Percentiles rank a stretch among this genome's conserved stretches.
Conservation (phyloP, 2,329 filamentous ascomycete genomes). For the Penicillium sp. region DNA sequence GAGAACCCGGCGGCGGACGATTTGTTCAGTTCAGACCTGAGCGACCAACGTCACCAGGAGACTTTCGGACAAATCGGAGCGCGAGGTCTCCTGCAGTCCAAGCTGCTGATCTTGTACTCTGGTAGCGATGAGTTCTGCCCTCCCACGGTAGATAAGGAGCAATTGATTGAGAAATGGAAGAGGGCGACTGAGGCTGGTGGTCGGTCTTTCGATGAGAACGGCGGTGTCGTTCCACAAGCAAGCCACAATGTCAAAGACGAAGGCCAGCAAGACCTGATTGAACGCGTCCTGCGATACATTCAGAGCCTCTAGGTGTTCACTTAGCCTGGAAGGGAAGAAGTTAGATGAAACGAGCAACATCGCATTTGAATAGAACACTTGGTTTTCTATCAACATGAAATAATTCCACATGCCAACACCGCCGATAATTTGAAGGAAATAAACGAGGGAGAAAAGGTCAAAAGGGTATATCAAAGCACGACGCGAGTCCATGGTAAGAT, state of each 20-base stretch:
- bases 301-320: constrained; percentile 18
- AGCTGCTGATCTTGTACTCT: constrained; percentile 43
- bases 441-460: constrained; percentile 10
- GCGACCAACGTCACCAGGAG: constrained; percentile 49
- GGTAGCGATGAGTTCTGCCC: constrained; percentile 45
- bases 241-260: constrained; percentile 47
- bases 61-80: constrained; percentile 57
- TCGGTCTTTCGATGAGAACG: constrained; percentile 46
- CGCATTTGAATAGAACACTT: constrained; percentile 12
- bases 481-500: constrained; percentile 8
- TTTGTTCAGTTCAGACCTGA: constrained; percentile 77
- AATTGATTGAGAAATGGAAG: constrained; percentile 42
- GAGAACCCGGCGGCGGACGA: constrained; percentile 67
- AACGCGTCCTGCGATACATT: constrained; percentile 34
- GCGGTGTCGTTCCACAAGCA: constrained; percentile 45
- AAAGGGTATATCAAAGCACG: constrained; percentile 23
- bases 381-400: constrained; percentile 13
- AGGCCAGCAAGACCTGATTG: constrained; percentile 41
- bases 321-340: constrained; percentile 3
- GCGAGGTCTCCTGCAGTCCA: constrained; percentile 35
- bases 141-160: constrained; percentile 42
- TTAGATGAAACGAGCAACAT: constrained; percentile 1
- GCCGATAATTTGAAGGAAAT: constrained; percentile 12
- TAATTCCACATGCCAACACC: constrained; percentile 17
- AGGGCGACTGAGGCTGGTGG: constrained; percentile 36